These are phyloP conservation scores for Tolypocladium amazonense DNA, from an alignment of 2,329 filamentous ascomycete genomes.

Conservation along the genomic window DNA sequence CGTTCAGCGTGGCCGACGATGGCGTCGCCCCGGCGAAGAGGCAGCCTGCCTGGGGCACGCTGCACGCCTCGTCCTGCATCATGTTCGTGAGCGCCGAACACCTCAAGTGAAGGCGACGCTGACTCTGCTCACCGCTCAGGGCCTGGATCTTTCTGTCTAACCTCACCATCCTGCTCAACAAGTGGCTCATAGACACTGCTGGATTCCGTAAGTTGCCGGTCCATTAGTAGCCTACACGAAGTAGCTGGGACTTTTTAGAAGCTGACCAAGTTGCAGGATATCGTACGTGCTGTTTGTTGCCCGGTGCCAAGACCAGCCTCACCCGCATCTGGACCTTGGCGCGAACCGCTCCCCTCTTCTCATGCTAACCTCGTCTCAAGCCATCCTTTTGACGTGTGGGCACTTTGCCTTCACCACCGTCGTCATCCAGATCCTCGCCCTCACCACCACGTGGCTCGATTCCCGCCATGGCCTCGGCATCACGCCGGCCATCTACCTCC, in stretches of 20 bases:
- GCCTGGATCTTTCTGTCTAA: constrained; percentile 82
- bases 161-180: constrained; percentile 83
- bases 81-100: constrained; percentile 10
- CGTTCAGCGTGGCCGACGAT: constrained; percentile 14
- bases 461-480: constrained; percentile 51
- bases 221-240: no score
- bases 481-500: constrained; percentile 48
- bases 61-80: constrained; percentile 24
- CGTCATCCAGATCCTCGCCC: constrained; percentile 55
- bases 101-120: neutral
- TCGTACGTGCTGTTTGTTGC: constrained; percentile 8
- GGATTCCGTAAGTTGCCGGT: constrained; percentile 53
- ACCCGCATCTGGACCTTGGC: neutral
- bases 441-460: constrained; percentile 52
- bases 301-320: neutral
- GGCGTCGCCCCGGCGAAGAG: constrained; percentile 6
- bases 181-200: constrained; percentile 69
- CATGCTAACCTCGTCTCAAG: constrained; percentile 13
- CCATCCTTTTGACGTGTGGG: constrained; percentile 55
- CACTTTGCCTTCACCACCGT: constrained; percentile 56
- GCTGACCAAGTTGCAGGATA: constrained; percentile 7
- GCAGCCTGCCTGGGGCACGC: constrained; percentile 2
- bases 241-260: no score
- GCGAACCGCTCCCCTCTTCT: neutral
- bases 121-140: constrained; percentile 15